phyloP scores from a whole-genome alignment of 2,329 filamentous ascomycete species.

The Cladorrhinum sp. region DNA sequence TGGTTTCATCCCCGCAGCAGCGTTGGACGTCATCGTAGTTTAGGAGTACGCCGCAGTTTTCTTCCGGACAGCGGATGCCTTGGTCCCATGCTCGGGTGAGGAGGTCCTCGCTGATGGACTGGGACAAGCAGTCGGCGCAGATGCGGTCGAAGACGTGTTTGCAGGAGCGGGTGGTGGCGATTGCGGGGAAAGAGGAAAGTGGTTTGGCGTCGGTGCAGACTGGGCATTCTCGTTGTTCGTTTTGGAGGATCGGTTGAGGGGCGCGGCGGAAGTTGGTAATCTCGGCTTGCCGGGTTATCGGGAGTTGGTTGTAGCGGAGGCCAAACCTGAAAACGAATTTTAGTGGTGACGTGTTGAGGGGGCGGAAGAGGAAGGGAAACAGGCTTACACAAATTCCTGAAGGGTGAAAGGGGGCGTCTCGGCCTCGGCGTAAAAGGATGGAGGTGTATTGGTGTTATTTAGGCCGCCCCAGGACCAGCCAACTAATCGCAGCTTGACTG shows the following conservation, averaged over 20 bases:
- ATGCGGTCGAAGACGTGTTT: conserved; percentile 32
- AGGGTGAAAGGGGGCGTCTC: background rate
- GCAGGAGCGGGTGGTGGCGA: conserved; percentile 35
- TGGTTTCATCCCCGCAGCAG: conserved; percentile 42
- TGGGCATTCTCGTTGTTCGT: conserved; percentile 32
- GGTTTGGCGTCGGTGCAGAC: conserved; percentile 37
- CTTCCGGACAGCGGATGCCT: conserved; percentile 49
- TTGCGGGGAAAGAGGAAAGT: conserved; percentile 32
- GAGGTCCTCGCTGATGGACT: conserved; percentile 36
- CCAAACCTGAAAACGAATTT: too few relatives aligned
- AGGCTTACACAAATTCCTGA: background rate
- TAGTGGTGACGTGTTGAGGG: too few relatives aligned
- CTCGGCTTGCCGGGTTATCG: background rate
- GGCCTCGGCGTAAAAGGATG: background rate
- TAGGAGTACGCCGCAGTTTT: conserved; percentile 40
- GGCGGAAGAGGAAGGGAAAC: background rate
- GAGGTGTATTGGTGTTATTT: background rate
- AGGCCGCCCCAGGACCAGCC: too few relatives aligned
- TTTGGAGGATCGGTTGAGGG: conserved; percentile 21
- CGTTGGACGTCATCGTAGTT: conserved; percentile 43
- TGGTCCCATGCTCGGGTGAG: conserved; percentile 37
- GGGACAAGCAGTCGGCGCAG: conserved; percentile 36
- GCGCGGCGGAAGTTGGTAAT: conserved; percentile 33
- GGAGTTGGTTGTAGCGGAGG: background rate
- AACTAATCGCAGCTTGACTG: background rate